phyloP scores from a whole-genome alignment of 140 eudicot genomes.

The Flaveria floridana region DNA sequence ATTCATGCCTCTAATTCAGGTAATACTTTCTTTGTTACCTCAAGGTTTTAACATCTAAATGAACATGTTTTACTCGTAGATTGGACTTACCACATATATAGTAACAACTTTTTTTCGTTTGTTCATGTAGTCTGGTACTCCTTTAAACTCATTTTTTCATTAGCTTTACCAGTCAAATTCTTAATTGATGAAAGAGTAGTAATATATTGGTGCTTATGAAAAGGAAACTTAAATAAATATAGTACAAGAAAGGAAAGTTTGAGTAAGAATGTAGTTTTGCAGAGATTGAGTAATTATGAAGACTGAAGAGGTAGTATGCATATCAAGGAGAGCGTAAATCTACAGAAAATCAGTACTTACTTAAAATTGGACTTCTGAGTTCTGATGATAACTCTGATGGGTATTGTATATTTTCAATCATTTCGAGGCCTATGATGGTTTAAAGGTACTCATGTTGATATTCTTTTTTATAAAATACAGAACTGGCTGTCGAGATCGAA shows the following conservation, averaged over 20 bases:
- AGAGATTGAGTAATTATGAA: background rate
- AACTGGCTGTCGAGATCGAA: constrained; percentile 52
- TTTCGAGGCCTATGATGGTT: constrained; percentile 9
- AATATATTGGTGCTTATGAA: background rate
- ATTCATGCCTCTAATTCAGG: constrained; percentile 48
- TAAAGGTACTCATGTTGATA: constrained; percentile 9
- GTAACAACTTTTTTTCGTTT: too few relatives aligned
- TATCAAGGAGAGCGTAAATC: background rate
- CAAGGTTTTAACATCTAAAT: constrained; percentile 13
- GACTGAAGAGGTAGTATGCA: background rate
- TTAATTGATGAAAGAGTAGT: background rate
- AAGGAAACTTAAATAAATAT: background rate
- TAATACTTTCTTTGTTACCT: constrained; percentile 27
- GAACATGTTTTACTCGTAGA: background rate
- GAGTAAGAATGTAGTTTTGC: background rate
- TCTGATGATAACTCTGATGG: background rate
- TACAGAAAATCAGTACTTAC: background rate
- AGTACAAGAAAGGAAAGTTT: background rate
- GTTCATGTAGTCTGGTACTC: too few relatives aligned
- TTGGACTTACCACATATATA: too few relatives aligned
- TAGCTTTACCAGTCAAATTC: background rate
- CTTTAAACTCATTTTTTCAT: background rate
- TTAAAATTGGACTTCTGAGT: background rate
- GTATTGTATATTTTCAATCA: background rate
- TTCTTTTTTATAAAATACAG: constrained; percentile 39